Conservation (phyloP, 228 moss, liverwort and hornwort genomes). For the Sphagnum magellanicum region DNA sequence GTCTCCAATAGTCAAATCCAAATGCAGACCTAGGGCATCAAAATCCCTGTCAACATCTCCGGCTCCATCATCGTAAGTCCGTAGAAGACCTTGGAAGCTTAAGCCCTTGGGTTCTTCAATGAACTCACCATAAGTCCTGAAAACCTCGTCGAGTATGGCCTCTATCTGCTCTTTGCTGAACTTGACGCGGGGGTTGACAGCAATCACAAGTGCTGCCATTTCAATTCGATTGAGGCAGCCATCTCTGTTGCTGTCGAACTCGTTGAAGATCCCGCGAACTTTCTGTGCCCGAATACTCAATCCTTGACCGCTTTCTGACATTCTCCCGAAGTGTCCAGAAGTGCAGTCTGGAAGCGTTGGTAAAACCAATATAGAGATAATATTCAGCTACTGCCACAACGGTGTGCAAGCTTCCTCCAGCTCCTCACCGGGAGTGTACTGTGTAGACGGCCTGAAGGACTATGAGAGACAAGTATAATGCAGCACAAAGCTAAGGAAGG, state of each 20-base stretch:
- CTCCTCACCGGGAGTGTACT: no score
- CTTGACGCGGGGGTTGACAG: slow-evolving; percentile 93
- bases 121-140: slow-evolving; percentile 86
- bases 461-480: no score
- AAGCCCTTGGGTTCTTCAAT: slow-evolving; percentile 77
- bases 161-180: slow-evolving; percentile 90
- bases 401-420: no score
- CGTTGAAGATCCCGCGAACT: slow-evolving; percentile 80
- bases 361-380: no score
- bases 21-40: slow-evolving; percentile 67
- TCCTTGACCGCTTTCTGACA: slow-evolving; percentile 31
- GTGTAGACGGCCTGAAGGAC: no score
- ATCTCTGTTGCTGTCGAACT: slow-evolving; percentile 83
- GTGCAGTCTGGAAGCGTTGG: no score
- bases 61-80: slow-evolving; percentile 91
- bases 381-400: no score
- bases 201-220: slow-evolving; percentile 87
- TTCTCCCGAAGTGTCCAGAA: neutral
- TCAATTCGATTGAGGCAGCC: slow-evolving; percentile 81
- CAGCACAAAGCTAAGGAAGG: no score
- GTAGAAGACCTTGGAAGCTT: slow-evolving; percentile 79
- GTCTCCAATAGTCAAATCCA: slow-evolving; percentile 14
- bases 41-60: slow-evolving; percentile 97
- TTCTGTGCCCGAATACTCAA: slow-evolving; percentile 45
- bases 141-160: slow-evolving; percentile 93